Evolutionary conservation across 805 yeast species (phyloP).

Genomic region (Yarrowia divulgata): DNA sequence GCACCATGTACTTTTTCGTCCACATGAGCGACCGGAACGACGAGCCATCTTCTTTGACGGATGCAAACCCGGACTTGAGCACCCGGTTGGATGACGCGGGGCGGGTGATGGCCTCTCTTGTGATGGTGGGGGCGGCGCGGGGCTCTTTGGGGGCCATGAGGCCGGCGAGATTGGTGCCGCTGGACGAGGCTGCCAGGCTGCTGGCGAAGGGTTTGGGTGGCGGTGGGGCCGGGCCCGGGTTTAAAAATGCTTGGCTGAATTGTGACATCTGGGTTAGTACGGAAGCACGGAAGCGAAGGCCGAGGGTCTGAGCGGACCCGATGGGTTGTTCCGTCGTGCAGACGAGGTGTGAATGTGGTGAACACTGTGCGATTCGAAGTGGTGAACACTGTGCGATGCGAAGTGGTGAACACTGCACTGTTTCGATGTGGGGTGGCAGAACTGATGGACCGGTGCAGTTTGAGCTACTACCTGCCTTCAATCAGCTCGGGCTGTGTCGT

Average conservation of each 20-base stretch:
- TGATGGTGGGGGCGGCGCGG: conserved; percentile 7
- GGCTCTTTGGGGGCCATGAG: conserved; percentile 1
- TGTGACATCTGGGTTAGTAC: conserved; percentile 21
- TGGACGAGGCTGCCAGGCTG: not conserved
- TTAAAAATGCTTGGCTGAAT: conserved; percentile 34
- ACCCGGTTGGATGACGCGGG: conserved; percentile 31
- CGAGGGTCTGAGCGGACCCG: no score
- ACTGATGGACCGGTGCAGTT: no score
- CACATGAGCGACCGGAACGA: conserved; percentile 79
- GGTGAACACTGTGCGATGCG: no score
- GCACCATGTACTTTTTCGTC: conserved; percentile 85
- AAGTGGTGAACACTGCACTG: no score
- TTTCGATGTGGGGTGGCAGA: no score
- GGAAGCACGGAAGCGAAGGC: no score
- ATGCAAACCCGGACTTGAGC: conserved; percentile 79
- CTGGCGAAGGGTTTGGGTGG: conserved; percentile 25
- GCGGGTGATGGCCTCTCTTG: conserved; percentile 13
- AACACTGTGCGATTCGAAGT: no score
- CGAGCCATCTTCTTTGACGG: conserved; percentile 86
- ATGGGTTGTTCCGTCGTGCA: no score
- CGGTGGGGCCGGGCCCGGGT: conserved; percentile 38
- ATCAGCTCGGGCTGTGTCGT: no score
- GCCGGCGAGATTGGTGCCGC: conserved; percentile 1
- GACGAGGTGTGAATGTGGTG: no score
- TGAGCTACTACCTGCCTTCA: no score